Conservation (phyloP, 2,329 filamentous ascomycete genomes). For the Trichoderma endophyticum region DNA sequence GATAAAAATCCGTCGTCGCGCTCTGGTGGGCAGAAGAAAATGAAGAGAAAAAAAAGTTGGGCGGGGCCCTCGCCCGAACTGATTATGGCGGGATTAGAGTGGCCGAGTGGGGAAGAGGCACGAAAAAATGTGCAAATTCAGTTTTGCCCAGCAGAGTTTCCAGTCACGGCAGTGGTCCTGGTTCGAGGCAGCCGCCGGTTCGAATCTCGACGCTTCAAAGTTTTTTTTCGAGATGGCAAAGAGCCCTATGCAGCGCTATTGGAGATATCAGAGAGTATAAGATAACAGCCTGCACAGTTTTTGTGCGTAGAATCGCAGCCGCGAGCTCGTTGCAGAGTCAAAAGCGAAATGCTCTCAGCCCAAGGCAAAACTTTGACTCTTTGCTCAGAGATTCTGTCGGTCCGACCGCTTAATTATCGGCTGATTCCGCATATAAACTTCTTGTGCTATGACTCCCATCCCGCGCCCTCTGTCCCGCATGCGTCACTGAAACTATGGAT, state of each 20-base stretch:
- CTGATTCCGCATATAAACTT: not conserved
- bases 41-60: constrained; percentile 2
- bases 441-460: not conserved
- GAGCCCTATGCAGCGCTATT: too few relatives aligned
- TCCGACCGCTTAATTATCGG: constrained; percentile 13
- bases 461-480: not conserved
- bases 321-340: not conserved
- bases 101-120: constrained; percentile 19
- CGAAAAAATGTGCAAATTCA: not conserved
- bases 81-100: not conserved
- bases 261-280: not conserved
- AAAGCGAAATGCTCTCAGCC: not conserved
- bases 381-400: not conserved
- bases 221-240: constrained; percentile 1
- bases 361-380: constrained; percentile 1
- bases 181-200: constrained; percentile 1
- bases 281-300: not conserved
- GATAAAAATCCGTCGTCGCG: not conserved
- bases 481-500: not conserved
- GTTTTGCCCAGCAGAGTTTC: not conserved
- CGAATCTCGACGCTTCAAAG: constrained; percentile 7
- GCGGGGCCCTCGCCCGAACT: constrained; percentile 10
- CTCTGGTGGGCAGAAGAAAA: constrained; percentile 13
- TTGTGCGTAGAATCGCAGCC: not conserved
- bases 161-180: not conserved